Evolutionary conservation across 2,329 filamentous ascomycete genomes (phyloP), one percentile per base, ranked within the genome.

Genomic region (Microthyrium microscopicum): DNA sequence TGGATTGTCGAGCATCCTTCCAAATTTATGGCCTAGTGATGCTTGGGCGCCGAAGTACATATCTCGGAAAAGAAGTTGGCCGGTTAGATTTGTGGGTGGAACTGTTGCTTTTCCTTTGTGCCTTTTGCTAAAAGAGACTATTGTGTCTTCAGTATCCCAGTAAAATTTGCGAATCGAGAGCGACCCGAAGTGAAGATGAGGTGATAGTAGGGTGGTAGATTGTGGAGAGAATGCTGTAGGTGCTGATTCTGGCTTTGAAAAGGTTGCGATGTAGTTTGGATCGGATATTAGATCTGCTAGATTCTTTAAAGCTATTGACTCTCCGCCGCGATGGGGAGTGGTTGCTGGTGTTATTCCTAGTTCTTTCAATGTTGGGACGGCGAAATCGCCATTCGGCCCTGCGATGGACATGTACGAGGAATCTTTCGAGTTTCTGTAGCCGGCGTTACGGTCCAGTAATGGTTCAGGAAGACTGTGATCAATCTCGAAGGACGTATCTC

Each of bases 11-110:
- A 67, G 57, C 1, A 74, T 75, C 44, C 80, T 76, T 1, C 56
- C 61, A 43, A 81, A 84, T 1, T 57, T 45, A 20, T 66, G 60
- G 0, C 78, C 78, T 2, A 83, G 56, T 0, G 68, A 64, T 1
- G 77, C 76, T 48, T 85, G 77, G 0, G 78, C 77, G 11, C 68
- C 77, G 44, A 85, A 84, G 52, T 84, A 85, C 79, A 85, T 85
- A 48, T 85, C 79, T 12, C 79, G 65, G 50, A 85, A 85, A 8
- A 83, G 58, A 1, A 85, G 54, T 44, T 85, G 79, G 3, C 79
- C 79, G 0, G 66, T 73, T 12, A 85, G 52, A 39, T 70, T 78
- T n/a, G 70, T 70, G 0, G 79, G 79, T 1, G 75, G 71, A 3
- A 55, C 43, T 1, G 63, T 63, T 2, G 57, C 54, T 18, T 60